Conservation (phyloP, 345 rosid genomes). For the Syzygium oleosum region DNA sequence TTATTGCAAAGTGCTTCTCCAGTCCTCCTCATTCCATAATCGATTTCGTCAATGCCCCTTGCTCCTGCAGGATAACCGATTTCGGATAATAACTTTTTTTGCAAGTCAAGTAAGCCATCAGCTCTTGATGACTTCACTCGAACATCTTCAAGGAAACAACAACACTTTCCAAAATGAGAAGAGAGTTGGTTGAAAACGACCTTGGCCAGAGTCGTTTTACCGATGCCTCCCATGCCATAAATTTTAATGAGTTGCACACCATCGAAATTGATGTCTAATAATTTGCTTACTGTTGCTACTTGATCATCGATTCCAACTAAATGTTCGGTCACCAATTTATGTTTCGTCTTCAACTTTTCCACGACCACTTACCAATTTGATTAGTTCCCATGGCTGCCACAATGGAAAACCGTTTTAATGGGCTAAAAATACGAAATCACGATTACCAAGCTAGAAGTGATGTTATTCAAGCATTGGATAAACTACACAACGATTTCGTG, state of each 20-base stretch:
- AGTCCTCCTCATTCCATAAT: neutral
- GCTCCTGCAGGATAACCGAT: fast-evolving
- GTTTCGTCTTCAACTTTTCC: neutral
- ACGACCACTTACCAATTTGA: neutral
- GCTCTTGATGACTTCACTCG: neutral
- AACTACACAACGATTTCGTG: neutral
- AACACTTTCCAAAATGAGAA: neutral
- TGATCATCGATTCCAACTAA: neutral
- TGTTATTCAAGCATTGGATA: fast-evolving
- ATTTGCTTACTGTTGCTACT: neutral
- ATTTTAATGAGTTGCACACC: neutral
- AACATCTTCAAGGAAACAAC: neutral
- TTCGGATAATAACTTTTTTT: neutral
- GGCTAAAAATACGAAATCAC: neutral
- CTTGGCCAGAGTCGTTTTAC: neutral
- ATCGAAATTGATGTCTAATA: neutral
- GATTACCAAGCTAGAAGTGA: neutral
- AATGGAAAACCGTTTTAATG: neutral
- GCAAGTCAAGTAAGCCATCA: neutral
- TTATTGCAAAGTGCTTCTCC: neutral
- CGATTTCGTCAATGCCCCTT: neutral
- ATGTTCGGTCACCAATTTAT: neutral
- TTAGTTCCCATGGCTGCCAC: fast-evolving
- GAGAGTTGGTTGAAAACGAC: neutral
- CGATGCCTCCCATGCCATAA: conserved; percentile 1